Evolutionary conservation across 768 basidiomycete genomes (phyloP).

Genomic region (Obba rivulosa): DNA sequence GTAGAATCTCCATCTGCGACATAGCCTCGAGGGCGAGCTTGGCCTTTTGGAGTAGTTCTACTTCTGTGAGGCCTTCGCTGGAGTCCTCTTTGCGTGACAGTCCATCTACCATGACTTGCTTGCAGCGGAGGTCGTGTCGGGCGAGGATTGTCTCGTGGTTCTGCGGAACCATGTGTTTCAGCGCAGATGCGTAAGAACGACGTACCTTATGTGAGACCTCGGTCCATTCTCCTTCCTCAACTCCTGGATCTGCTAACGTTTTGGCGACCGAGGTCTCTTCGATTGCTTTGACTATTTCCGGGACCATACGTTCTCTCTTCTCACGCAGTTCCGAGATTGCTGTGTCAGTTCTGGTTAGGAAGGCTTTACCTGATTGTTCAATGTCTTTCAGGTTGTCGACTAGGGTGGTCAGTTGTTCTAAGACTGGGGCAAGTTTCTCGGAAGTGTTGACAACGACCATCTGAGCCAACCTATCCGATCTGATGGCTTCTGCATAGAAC

Average conservation of each 20-base stretch:
- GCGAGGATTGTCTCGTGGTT: neutral
- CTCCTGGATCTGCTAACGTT: neutral
- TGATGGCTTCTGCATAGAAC: neutral
- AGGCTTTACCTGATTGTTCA: neutral
- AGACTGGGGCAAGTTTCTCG: no score
- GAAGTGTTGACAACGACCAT: neutral
- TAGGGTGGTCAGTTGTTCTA: neutral
- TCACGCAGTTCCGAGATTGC: neutral
- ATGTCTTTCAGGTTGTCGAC: neutral
- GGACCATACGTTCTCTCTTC: neutral
- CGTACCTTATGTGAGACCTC: no score
- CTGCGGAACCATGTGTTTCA: neutral
- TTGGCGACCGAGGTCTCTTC: neutral
- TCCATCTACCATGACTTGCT: neutral
- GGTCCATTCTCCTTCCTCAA: no score
- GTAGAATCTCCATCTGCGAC: neutral
- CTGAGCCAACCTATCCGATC: neutral
- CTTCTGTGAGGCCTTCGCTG: slow-evolving; percentile 1
- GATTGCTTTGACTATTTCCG: neutral
- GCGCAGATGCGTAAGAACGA: neutral
- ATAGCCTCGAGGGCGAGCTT: slow-evolving; percentile 11
- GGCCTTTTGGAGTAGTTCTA: slow-evolving; percentile 13
- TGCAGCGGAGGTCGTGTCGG: neutral
- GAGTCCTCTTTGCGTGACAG: neutral
- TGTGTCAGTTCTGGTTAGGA: neutral